These are phyloP conservation scores for Wallemia mellicola DNA, from an alignment of 1,284 basidiomycete genomes.

Conservation along the genomic window DNA sequence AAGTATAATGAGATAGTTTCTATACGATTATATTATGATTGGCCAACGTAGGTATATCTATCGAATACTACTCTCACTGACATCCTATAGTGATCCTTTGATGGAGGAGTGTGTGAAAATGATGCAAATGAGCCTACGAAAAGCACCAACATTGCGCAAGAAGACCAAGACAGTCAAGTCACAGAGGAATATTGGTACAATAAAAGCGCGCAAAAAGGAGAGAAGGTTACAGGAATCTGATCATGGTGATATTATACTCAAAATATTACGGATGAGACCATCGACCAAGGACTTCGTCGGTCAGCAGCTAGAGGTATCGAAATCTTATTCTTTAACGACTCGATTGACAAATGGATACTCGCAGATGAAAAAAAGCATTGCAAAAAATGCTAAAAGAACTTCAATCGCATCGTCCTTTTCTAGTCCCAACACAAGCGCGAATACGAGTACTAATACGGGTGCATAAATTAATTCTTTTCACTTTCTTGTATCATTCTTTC, in stretches of 20 bases:
- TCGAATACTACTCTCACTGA: conserved; percentile 1
- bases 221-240: conserved; percentile 19
- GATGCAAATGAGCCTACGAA: conserved; percentile 51
- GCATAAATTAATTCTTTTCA: no score
- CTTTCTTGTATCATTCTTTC: no score
- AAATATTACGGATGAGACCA: conserved; percentile 69
- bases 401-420: not conserved
- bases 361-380: not conserved
- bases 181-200: conserved; percentile 67
- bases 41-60: conserved; percentile 34
- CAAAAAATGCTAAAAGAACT: not conserved
- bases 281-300: conserved; percentile 64
- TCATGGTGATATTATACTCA: conserved; percentile 63
- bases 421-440: not conserved
- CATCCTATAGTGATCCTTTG: conserved; percentile 33
- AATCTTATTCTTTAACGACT: not conserved
- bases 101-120: conserved; percentile 90
- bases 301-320: conserved; percentile 41
- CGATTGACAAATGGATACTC: not conserved
- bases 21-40: conserved; percentile 74
- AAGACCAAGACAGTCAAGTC: conserved; percentile 68
- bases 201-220: conserved; percentile 76
- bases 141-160: conserved; percentile 44
- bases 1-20: conserved; percentile 80
- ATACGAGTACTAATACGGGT: no score